Evolutionary conservation across 441 rosid genomes (phyloP), one percentile per base, ranked within the genome.

Genomic region (Iberis amara): DNA sequence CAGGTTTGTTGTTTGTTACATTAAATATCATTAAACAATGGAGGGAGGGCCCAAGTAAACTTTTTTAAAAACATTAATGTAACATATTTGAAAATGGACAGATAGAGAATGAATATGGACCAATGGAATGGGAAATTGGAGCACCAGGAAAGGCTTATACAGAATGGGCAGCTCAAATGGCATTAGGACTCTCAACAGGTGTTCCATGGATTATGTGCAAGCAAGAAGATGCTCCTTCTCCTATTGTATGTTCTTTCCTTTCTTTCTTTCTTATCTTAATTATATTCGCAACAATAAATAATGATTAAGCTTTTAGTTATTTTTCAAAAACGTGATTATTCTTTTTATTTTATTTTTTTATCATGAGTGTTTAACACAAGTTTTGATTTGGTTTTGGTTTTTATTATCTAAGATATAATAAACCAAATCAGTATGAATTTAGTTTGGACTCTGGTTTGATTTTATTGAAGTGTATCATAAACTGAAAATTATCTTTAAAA

Each of bases 131-230:
- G 84, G 63, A 59, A 1, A 68, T 68, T 5, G 86, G 90, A 2
- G 80, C 80, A 61, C 73, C 78, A 5, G 86, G 74, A 3, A 80
- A 75, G 59, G 71, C 84, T 39, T 83, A 76, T 59, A 52, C 79
- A 6, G 54, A 74, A 61, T 83, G 90, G 90, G 79, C 69, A 11
- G 86, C 84, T 54, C 49, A 70, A 61, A 73, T 83, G 90, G 90
- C 90, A 0, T 73, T 83, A 58, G 76, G 84, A 50, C 82, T 83
- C n/a, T 32, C 51, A 4, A 83, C 84, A 6, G 84, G 86, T 35
- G 90, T 83, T 46, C 90, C 90, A 39, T 83, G 90, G 90, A 53
- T 83, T 59, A 83, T 83, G 90, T 80, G 90, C 76, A 83, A 83
- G 68, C 89, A 82, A 82, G 82, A 79, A 0, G 82, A 82, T 64